These are phyloP conservation scores for Prillingera fragicola DNA, from an alignment of 1,284 basidiomycete species.

Conservation along the genomic window DNA sequence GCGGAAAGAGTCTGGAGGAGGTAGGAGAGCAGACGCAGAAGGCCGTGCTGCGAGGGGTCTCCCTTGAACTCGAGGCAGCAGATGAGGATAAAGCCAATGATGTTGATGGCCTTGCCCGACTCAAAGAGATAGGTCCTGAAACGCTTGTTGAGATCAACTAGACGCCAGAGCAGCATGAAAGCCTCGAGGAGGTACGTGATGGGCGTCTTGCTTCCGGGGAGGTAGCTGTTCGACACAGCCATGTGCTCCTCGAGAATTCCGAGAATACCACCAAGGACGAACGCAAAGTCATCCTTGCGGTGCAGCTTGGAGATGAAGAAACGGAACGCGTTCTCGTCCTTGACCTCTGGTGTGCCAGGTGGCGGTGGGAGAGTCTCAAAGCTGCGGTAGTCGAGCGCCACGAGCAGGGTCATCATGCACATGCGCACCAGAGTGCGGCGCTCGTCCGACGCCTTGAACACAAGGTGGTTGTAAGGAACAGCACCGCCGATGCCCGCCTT, in stretches of 20 bases:
- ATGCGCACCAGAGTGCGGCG: conserved; percentile 63
- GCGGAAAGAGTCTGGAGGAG: conserved; percentile 86
- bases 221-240: conserved; percentile 62
- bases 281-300: conserved; percentile 76
- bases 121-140: conserved; percentile 74
- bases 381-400: conserved; percentile 74
- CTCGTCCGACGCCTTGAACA: conserved; percentile 75
- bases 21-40: conserved; percentile 83
- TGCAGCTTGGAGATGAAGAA: conserved; percentile 91
- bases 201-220: conserved; percentile 75
- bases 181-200: conserved; percentile 74
- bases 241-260: conserved; percentile 69
- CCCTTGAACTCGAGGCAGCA: conserved; percentile 80
- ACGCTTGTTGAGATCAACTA: conserved; percentile 89
- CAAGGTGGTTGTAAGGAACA: conserved; percentile 79
- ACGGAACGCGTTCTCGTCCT: conserved; percentile 76
- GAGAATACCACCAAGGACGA: conserved; percentile 68
- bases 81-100: conserved; percentile 70
- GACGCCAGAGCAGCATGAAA: conserved; percentile 80
- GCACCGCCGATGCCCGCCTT: conserved; percentile 51
- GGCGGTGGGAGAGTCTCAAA: conserved; percentile 6
- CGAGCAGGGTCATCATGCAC: conserved; percentile 68
- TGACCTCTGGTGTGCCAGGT: conserved; percentile 13
- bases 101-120: conserved; percentile 67
- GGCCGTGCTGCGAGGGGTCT: conserved; percentile 86